phyloP scores from a whole-genome alignment of 2,329 filamentous ascomycete genomes.

The Fusarium euwallaceae region DNA sequence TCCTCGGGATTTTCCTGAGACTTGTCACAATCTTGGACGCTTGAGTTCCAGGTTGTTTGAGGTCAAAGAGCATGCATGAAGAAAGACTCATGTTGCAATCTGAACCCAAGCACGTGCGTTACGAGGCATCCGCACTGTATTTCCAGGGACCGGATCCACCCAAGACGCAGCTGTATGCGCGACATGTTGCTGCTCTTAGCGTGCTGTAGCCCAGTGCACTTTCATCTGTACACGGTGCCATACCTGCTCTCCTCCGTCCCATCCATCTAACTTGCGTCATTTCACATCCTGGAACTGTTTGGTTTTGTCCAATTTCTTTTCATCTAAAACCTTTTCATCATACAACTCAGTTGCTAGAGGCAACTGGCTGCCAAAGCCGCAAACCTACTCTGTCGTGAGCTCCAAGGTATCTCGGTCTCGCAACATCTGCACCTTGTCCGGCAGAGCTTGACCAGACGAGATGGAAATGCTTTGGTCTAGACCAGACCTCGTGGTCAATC shows the following conservation, averaged over 20 bases:
- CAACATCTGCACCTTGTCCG: background rate
- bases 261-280: background rate
- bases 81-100: background rate
- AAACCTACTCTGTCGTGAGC: background rate
- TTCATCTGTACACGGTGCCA: background rate
- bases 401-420: background rate
- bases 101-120: background rate
- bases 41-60: background rate
- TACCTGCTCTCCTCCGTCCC: background rate
- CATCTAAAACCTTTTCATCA: background rate
- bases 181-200: background rate
- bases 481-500: constrained; percentile 22
- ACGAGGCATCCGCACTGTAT: background rate
- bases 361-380: background rate
- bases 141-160: background rate
- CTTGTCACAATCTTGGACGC: background rate
- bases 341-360: background rate
- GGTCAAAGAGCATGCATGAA: background rate
- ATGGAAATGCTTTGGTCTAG: constrained; percentile 24
- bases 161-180: background rate
- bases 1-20: background rate
- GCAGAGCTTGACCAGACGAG: constrained; percentile 11
- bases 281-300: constrained; percentile 1
- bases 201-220: background rate
- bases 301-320: constrained; percentile 1